Conservation (phyloP, 2,329 filamentous ascomycete species). For the Leptodontidium sp. region DNA sequence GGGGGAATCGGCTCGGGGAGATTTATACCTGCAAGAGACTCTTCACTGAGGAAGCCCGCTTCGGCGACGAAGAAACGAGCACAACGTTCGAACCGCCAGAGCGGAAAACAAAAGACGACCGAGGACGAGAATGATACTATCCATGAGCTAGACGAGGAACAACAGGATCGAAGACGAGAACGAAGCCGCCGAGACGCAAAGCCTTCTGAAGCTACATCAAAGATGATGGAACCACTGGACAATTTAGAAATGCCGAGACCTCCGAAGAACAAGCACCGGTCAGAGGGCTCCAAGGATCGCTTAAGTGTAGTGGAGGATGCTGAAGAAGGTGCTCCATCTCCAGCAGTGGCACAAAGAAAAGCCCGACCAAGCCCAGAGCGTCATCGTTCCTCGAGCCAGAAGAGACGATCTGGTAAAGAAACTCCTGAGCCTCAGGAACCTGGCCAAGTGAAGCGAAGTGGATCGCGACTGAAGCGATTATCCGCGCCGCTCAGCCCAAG, state of each 20-base stretch:
- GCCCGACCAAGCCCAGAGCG: slow-evolving; percentile 53
- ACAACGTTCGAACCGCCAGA: slow-evolving; percentile 58
- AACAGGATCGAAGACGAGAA: slow-evolving; percentile 37
- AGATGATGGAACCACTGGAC: slow-evolving; percentile 43
- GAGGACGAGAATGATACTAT: slow-evolving; percentile 39
- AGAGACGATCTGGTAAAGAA: slow-evolving; percentile 56
- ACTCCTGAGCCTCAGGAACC: slow-evolving; percentile 58
- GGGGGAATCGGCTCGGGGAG: slow-evolving; percentile 49
- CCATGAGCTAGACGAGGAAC: slow-evolving; percentile 38
- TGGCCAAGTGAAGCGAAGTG: slow-evolving; percentile 59
- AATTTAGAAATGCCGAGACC: slow-evolving; percentile 46
- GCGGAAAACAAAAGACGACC: slow-evolving; percentile 50
- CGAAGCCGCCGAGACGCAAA: slow-evolving; percentile 37
- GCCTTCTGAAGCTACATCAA: slow-evolving; percentile 43
- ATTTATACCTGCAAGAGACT: slow-evolving; percentile 72
- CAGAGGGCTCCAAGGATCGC: slow-evolving; percentile 34
- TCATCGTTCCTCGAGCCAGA: slow-evolving; percentile 40
- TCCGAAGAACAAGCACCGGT: slow-evolving; percentile 38
- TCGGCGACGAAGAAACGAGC: slow-evolving; percentile 61
- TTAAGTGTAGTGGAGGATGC: slow-evolving; percentile 32
- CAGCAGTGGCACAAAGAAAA: slow-evolving; percentile 70
- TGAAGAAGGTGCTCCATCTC: slow-evolving; percentile 75
- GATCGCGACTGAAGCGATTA: slow-evolving; percentile 65
- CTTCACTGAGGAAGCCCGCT: slow-evolving; percentile 68
- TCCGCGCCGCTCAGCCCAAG: slow-evolving; percentile 56